Evolutionary conservation across 176 grass and related monocot species (phyloP).

Genomic region (Raddia distichophylla): DNA sequence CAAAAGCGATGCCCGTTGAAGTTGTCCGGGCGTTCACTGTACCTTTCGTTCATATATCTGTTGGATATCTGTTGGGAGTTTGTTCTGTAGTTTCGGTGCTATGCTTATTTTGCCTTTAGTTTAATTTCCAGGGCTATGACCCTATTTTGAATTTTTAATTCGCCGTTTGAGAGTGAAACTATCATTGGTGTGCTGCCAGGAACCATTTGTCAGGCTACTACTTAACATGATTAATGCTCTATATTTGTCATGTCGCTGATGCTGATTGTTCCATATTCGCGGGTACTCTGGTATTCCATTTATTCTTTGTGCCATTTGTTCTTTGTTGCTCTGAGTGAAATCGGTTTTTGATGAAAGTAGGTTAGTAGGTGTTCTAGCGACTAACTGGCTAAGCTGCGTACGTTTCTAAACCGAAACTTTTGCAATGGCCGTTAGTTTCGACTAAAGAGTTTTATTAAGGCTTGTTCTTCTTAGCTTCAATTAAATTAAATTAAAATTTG

Average conservation of each 20-base stretch:
- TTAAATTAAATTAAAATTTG: no score
- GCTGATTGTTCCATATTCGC: not conserved
- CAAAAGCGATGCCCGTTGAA: not conserved
- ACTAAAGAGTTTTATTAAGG: no score
- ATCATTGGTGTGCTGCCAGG: not conserved
- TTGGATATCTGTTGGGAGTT: conserved; percentile 2
- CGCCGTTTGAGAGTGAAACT: not conserved
- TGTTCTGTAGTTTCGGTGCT: not conserved
- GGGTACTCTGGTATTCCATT: not conserved
- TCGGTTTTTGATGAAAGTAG: not conserved
- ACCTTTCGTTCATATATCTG: not conserved
- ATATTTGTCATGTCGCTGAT: not conserved
- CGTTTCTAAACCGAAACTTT: no score
- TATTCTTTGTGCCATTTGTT: not conserved
- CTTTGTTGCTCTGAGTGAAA: not conserved
- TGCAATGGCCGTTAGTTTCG: no score
- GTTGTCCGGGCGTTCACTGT: not conserved
- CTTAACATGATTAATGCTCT: not conserved
- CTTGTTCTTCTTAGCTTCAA: no score
- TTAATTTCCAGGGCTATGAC: conserved; percentile 12
- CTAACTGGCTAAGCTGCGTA: not conserved
- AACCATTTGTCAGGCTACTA: not conserved
- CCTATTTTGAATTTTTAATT: conserved; percentile 24
- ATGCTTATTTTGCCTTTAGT: not conserved
- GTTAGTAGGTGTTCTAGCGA: not conserved